phyloP scores from a whole-genome alignment of 768 basidiomycete genomes.

The Serendipita sp. region DNA sequence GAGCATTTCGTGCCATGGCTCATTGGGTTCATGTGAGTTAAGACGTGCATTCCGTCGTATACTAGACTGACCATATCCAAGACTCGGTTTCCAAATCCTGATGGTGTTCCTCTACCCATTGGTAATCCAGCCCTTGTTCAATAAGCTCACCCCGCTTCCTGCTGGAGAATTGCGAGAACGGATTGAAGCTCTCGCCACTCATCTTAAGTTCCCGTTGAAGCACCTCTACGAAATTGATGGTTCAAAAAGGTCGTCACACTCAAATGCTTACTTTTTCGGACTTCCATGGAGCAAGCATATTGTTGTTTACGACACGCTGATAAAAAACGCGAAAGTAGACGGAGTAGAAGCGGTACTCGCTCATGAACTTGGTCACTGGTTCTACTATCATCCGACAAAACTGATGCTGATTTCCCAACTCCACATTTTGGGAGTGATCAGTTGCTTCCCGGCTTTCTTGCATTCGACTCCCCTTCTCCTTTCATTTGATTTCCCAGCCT shows the following conservation, averaged over 20 bases:
- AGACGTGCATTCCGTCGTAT: background rate
- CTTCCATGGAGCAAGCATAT: constrained; percentile 93
- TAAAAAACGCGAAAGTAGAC: constrained; percentile 75
- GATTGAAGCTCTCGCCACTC: constrained; percentile 59
- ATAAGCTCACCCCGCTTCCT: constrained; percentile 80
- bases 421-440: constrained; percentile 74
- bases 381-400: constrained; percentile 77
- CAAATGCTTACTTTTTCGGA: constrained; percentile 97
- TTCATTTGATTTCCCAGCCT: constrained; percentile 63
- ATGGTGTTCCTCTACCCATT: constrained; percentile 75
- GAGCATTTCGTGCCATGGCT: constrained; percentile 84
- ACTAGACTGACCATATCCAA: constrained; percentile 17
- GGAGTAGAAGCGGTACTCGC: constrained; percentile 93
- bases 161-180: constrained; percentile 59
- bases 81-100: constrained; percentile 64
- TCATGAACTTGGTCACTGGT: constrained; percentile 50
- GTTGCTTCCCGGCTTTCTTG: constrained; percentile 80
- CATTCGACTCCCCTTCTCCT: constrained; percentile 60
- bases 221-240: constrained; percentile 96
- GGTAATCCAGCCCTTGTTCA: constrained; percentile 90
- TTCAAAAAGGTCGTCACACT: constrained; percentile 86
- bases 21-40: constrained; percentile 74
- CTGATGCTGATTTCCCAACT: constrained; percentile 72
- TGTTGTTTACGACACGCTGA: constrained; percentile 93
- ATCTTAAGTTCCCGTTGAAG: constrained; percentile 84